Evolutionary conservation across 257 asterid species (phyloP), one percentile per base, ranked within the genome.

Genomic region (Coffea canephora): DNA sequence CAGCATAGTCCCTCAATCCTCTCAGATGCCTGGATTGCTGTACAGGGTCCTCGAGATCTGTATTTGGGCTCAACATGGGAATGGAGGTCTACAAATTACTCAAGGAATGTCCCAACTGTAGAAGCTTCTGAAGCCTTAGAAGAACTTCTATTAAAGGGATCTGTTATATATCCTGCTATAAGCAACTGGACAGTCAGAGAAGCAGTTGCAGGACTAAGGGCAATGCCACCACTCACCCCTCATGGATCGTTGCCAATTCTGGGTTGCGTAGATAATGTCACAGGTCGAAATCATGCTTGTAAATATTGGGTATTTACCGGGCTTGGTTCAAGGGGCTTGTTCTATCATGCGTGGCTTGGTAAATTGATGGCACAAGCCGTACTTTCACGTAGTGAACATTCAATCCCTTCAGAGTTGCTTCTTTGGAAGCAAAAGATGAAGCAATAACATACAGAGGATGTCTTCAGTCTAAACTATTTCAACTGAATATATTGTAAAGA

Each of bases 51-150:
- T 67, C 90, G 89, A 61, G 69, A 72, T 25, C 80, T 96, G 70
- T 91, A 90, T 77, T 67, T 94, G 82, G 97, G 99, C 50, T 94
- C 99, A 45, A 92, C 99, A 3, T 96, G 99, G 98, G 97, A 92
- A 52, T 96, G 99, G 99, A 90, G 84, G 46, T 94, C 98, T 8
- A 86, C 71, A 79, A 91, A 91, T 82, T 83, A 85, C 87, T 91
- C 90, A 0, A 89, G 95, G 76, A 64, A 83, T 11, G 97, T 94
- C 65, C 71, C 91, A 2, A 36, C 34, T 3, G 92, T 77, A 27
- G 98, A 96, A 89, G 91, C 93, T 78, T 83, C 90, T 46, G 76
- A 83, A 64, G 95, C 96, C 55, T 74, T 85, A 49, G 82, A 90
- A 71, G 86, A 86, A 86, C 98, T 96, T 54, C 80, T 96, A 54